Evolutionary conservation across 202 grass and related monocot genomes (phyloP).

Genomic region (Musa balbisiana): DNA sequence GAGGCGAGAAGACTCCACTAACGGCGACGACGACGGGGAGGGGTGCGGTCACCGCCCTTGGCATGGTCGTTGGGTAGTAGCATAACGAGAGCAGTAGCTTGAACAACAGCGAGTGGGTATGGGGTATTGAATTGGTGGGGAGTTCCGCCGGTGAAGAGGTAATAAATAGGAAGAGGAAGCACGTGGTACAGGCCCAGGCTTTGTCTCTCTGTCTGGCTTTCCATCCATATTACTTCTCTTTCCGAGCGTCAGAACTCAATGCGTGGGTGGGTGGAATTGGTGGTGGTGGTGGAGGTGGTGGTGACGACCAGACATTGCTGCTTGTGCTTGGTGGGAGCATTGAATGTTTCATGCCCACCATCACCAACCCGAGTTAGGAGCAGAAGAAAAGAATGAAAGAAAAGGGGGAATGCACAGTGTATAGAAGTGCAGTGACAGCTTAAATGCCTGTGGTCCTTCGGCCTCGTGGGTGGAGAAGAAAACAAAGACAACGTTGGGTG

Average conservation of each 20-base stretch:
- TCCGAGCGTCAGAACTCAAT: slow-evolving; percentile 4
- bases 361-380: neutral
- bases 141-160: neutral
- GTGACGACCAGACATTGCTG: neutral
- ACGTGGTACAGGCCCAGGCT: neutral
- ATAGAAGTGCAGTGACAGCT: too few species aligned
- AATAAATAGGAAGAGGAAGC: neutral
- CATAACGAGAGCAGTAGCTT: neutral
- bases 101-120: neutral
- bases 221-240: neutral
- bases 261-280: neutral
- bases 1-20: neutral
- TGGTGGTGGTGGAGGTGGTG: neutral
- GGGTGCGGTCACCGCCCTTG: slow-evolving; percentile 18
- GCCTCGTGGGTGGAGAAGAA: too few species aligned
- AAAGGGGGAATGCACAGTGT: too few species aligned
- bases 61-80: neutral
- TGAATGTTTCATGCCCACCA: neutral
- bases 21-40: neutral
- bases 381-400: neutral
- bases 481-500: too few species aligned
- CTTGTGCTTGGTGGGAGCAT: neutral
- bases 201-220: slow-evolving; percentile 1
- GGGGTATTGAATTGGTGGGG: slow-evolving; percentile 1
- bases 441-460: too few species aligned